Conservation (phyloP, 106 monocot species). For the Allium fistulosum region DNA sequence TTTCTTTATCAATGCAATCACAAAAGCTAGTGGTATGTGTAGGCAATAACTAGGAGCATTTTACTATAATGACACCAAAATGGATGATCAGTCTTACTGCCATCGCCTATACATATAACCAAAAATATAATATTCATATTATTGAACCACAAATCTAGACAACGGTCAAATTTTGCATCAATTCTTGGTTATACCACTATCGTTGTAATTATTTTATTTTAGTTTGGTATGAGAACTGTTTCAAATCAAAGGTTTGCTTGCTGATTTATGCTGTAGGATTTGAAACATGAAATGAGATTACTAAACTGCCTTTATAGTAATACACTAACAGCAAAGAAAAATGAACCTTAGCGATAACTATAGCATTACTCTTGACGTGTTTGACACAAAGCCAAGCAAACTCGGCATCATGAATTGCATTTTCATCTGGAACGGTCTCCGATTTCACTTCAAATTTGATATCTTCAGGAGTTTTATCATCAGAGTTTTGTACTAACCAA, state of each 20-base stretch:
- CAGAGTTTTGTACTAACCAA: conserved; percentile 86
- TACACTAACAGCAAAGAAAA: background rate
- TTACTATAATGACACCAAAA: too few relatives aligned
- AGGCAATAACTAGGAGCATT: too few relatives aligned
- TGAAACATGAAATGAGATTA: background rate
- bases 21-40: too few relatives aligned
- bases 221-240: background rate
- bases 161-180: too few relatives aligned
- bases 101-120: too few relatives aligned
- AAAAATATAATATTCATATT: too few relatives aligned
- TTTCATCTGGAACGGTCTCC: conserved; percentile 40
- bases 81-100: too few relatives aligned
- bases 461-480: conserved; percentile 70
- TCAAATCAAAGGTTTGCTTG: background rate
- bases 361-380: conserved; percentile 98
- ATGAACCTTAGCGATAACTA: conserved; percentile 93
- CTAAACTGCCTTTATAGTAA: too few relatives aligned
- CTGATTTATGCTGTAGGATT: background rate
- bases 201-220: background rate
- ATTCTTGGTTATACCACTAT: background rate
- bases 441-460: conserved; percentile 61
- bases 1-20: too few relatives aligned
- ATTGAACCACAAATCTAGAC: too few relatives aligned
- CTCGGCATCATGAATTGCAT: conserved; percentile 62
- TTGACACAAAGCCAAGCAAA: conserved; percentile 98